A percentile compares a stretch with the other conserved stretches of the same genome.
Evolutionary conservation across 108 stramenopile genomes (phyloP).

Genomic region (Schizochytrium sp.): DNA sequence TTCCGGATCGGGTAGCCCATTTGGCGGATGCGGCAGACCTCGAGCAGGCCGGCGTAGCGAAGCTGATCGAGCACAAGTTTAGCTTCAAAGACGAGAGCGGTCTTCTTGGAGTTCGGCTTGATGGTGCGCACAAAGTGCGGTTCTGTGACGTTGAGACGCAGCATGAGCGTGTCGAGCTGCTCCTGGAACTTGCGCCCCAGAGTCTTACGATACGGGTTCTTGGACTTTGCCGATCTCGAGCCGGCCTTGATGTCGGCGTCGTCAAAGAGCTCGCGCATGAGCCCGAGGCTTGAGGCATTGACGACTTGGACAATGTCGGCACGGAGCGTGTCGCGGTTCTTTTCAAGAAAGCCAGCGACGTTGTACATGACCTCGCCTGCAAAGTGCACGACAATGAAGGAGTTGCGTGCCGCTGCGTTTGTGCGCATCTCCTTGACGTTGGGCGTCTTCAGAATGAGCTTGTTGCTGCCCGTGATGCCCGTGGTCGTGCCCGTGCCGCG

Average conservation of each 20-base stretch:
- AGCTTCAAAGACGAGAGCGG: background rate
- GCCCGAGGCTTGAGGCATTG: background rate
- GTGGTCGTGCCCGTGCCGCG: background rate
- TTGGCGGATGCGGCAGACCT: constrained; percentile 86
- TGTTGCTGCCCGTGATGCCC: background rate
- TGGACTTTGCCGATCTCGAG: background rate
- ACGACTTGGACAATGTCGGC: constrained; percentile 15
- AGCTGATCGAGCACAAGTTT: constrained; percentile 61
- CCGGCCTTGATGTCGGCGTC: background rate
- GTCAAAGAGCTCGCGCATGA: background rate
- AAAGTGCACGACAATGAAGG: constrained; percentile 34
- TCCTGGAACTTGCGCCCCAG: constrained; percentile 10
- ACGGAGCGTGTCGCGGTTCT: constrained; percentile 30
- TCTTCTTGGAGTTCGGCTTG: constrained; percentile 24
- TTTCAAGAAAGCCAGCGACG: constrained; percentile 25
- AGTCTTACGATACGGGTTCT: background rate
- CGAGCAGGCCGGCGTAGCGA: constrained; percentile 93
- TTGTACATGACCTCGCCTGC: constrained; percentile 28
- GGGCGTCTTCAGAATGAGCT: constrained; percentile 36
- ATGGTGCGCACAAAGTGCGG: constrained; percentile 37
- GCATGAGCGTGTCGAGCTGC: constrained; percentile 24
- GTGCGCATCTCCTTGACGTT: constrained; percentile 22
- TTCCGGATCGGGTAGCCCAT: constrained; percentile 81
- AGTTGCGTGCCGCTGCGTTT: background rate
- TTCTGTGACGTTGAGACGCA: background rate